Conservation (phyloP, 106 monocot genomes). For the Allium sativum region DNA sequence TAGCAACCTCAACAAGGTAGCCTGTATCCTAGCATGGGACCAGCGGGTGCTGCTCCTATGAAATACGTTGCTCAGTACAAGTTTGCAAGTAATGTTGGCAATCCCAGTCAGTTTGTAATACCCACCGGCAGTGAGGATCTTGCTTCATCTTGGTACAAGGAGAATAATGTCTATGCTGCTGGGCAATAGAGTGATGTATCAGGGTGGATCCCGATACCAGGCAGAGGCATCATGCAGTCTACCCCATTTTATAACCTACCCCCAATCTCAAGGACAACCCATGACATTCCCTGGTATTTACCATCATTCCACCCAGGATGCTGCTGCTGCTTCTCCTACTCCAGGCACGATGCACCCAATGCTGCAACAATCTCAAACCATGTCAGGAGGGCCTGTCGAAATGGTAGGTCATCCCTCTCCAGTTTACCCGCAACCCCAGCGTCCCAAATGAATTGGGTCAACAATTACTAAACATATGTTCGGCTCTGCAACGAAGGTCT, state of each 20-base stretch:
- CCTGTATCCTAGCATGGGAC: slow-evolving; percentile 35
- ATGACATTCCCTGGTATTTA: slow-evolving; percentile 12
- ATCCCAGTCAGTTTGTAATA: slow-evolving; percentile 26
- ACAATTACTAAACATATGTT: slow-evolving; percentile 31
- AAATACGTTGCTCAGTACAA: slow-evolving; percentile 59
- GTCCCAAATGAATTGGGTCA: slow-evolving; percentile 61
- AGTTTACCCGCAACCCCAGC: slow-evolving; percentile 54
- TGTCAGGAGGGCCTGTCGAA: slow-evolving; percentile 48
- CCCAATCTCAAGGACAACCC: slow-evolving; percentile 13
- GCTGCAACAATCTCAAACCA: slow-evolving; percentile 47
- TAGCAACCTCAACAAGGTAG: slow-evolving; percentile 53
- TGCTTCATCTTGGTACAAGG: slow-evolving; percentile 43
- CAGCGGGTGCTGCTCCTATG: slow-evolving; percentile 24
- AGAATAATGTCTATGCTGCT: slow-evolving; percentile 53
- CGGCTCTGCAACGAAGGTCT: neutral
- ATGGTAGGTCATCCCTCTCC: slow-evolving; percentile 32
- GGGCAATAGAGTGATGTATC: slow-evolving; percentile 49
- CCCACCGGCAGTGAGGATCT: slow-evolving; percentile 59
- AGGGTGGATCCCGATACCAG: slow-evolving; percentile 13
- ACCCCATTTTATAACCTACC: no score
- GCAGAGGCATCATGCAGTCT: slow-evolving; percentile 8
- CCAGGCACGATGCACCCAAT: slow-evolving; percentile 38
- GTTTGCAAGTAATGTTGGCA: slow-evolving; percentile 35
- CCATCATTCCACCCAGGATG: slow-evolving; percentile 44
- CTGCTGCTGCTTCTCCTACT: slow-evolving; percentile 11